Percentiles rank a stretch among this genome's conserved stretches.
These are phyloP conservation scores for Angophora floribunda DNA, from an alignment of 345 rosid genomes.

Conservation along the genomic window DNA sequence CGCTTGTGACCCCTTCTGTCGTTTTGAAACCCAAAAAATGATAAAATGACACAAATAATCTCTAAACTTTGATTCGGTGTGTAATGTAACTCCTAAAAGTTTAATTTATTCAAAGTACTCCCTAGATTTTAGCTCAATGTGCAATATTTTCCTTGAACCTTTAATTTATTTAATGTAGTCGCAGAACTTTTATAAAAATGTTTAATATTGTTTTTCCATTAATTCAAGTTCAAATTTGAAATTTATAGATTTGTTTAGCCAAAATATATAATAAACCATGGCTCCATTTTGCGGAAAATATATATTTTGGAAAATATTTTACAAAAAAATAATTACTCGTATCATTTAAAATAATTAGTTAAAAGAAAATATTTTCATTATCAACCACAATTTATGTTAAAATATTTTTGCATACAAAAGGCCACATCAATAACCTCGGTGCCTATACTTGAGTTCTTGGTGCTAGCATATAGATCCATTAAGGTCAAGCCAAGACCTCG, in stretches of 20 bases:
- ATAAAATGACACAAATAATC: neutral
- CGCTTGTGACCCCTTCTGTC: neutral
- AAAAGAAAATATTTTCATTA: too few species aligned
- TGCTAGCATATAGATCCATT: neutral
- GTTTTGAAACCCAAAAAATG: neutral
- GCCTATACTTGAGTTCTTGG: rapidly evolving
- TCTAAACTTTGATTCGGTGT: neutral
- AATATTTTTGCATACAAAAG: too few species aligned
- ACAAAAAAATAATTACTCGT: too few species aligned
- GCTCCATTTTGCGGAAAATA: neutral
- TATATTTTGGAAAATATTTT: too few species aligned
- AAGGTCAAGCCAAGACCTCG: neutral
- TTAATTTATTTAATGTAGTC: neutral
- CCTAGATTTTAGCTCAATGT: rapidly evolving
- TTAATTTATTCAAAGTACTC: too few species aligned
- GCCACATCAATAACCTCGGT: neutral
- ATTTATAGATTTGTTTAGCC: neutral
- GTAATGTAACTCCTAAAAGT: neutral
- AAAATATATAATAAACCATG: neutral
- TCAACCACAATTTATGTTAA: too few species aligned
- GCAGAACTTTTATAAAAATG: too few species aligned
- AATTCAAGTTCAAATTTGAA: neutral
- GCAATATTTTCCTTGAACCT: too few species aligned
- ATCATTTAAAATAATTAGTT: too few species aligned
- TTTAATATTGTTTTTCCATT: too few species aligned